A percentile compares a stretch with the other conserved stretches of the same genome.
Conservation (phyloP, 106 monocot genomes). For the Hemerocallis citrina region DNA sequence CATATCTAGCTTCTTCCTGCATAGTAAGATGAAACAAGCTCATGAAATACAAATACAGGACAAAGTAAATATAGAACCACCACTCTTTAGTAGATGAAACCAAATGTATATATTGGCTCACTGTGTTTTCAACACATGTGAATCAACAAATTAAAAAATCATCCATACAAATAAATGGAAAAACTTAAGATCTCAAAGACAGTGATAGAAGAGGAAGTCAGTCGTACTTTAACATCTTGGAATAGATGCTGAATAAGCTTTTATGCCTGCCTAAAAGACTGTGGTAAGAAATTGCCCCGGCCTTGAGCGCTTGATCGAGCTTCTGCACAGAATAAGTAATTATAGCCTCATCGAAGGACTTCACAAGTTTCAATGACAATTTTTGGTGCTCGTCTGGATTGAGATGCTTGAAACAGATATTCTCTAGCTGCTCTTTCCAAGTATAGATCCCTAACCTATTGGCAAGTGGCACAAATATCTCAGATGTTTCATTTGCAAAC, state of each 20-base stretch:
- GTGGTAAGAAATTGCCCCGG: constrained; percentile 27
- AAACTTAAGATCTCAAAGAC: neutral
- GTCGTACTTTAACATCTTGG: constrained; percentile 43
- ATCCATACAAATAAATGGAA: neutral
- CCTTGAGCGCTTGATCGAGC: constrained; percentile 29
- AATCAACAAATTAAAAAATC: neutral
- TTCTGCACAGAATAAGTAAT: constrained; percentile 31
- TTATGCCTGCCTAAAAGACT: constrained; percentile 36
- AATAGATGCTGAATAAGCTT: constrained; percentile 43
- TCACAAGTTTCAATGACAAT: constrained; percentile 24
- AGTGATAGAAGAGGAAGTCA: no score
- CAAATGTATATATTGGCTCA: no score
- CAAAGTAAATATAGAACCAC: no score
- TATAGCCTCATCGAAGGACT: constrained; percentile 36
- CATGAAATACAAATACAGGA: no score
- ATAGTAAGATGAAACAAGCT: neutral
- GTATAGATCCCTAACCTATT: constrained; percentile 49
- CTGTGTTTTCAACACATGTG: no score
- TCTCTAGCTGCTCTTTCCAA: constrained; percentile 50
- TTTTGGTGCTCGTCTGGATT: constrained; percentile 28
- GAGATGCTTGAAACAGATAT: constrained; percentile 48
- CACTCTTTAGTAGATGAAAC: no score
- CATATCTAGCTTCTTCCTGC: constrained; percentile 44
- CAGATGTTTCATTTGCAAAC: constrained; percentile 45
- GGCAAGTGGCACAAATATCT: constrained; percentile 45